Conservation (phyloP, 805 yeast genomes). For the Priceomyces fermenticarens region DNA sequence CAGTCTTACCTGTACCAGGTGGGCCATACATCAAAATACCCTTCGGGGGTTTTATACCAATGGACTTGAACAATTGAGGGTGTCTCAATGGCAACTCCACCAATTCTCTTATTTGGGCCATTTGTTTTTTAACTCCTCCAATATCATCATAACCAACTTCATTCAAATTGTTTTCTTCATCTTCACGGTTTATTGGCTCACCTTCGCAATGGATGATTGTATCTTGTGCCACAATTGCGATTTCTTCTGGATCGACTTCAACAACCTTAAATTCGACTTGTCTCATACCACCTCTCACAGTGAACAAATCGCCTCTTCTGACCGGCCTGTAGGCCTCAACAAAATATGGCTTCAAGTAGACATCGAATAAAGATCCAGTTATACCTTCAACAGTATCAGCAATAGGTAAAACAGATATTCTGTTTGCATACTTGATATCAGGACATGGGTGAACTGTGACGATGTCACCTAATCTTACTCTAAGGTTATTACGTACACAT, state of each 20-base stretch:
- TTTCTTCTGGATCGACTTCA: conserved; percentile 96
- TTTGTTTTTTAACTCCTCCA: conserved; percentile 98
- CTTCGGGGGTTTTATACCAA: conserved; percentile 98
- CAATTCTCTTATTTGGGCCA: conserved; percentile 98
- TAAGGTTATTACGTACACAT: conserved; percentile 90
- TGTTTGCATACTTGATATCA: conserved; percentile 92
- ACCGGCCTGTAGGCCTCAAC: conserved; percentile 99
- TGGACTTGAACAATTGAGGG: conserved; percentile 95
- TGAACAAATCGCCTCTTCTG: conserved; percentile 93
- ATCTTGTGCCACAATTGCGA: conserved; percentile 97
- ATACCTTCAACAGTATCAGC: conserved; percentile 98
- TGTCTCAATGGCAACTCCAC: conserved; percentile 98
- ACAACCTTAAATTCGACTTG: conserved; percentile 98
- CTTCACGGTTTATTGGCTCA: conserved; percentile 97
- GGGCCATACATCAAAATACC: conserved; percentile 99
- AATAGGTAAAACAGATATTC: conserved; percentile 93
- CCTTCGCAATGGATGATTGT: conserved; percentile 98
- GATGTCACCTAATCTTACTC: conserved; percentile 92
- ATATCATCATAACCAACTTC: conserved; percentile 99
- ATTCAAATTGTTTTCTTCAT: conserved; percentile 92
- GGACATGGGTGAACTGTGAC: conserved; percentile 93
- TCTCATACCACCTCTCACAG: conserved; percentile 98
- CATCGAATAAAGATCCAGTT: conserved; percentile 94
- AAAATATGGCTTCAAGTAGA: conserved; percentile 93
- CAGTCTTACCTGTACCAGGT: conserved; percentile 99